Evolutionary conservation across 2,329 filamentous ascomycete species (phyloP), one percentile per base, ranked within the genome.

Genomic region (Cryphonectria japonica): DNA sequence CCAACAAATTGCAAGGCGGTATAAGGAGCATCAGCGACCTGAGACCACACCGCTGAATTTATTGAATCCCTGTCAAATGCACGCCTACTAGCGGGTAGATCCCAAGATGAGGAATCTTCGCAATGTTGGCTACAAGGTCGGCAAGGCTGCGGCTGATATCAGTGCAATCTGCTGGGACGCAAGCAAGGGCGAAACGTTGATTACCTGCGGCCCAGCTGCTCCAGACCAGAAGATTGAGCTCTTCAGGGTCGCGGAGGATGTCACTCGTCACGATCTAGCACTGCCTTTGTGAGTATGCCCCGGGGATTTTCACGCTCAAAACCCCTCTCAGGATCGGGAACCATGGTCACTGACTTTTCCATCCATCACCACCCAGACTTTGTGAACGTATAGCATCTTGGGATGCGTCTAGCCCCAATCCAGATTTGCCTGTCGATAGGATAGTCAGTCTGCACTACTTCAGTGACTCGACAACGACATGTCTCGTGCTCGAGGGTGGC

Each of bases 101-200:
- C 29, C 29, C 29, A 41, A 32, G n/a, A 98, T 98, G 95, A 92
- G 93, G 79, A 98, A 98, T 81, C 87, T 98, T 76, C 91, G 89
- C 82, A 94, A 91, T 80, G 89, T 94, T 77, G 89, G 88, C 78
- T 91, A 93, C 79, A 87, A 88, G 76, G 85, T 88, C 79, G 91
- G 91, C 83, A 86, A 83, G 75, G 84, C 90, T 74, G 85, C 87
- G 67, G 81, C 86, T 73, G 85, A 88, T 72, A 85, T 96, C 77
- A 92, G 93, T 68, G 91, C 94, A 41, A 89, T 91, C 70, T 92
- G 94, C 77, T 98, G 95, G 95, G 94, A 98, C 82, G 87, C 91
- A 65, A 87, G 90, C 72, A 90, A 88, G 74, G 92, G 96, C 80
- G 89, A 93, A 72, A 82, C 96, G 68, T 86, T 99, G 76, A 95